A percentile compares a stretch with the other conserved stretches of the same genome.
These are phyloP conservation scores for Talaromyces rugulosus DNA, from an alignment of 2,329 filamentous ascomycete species.

Conservation along the genomic window DNA sequence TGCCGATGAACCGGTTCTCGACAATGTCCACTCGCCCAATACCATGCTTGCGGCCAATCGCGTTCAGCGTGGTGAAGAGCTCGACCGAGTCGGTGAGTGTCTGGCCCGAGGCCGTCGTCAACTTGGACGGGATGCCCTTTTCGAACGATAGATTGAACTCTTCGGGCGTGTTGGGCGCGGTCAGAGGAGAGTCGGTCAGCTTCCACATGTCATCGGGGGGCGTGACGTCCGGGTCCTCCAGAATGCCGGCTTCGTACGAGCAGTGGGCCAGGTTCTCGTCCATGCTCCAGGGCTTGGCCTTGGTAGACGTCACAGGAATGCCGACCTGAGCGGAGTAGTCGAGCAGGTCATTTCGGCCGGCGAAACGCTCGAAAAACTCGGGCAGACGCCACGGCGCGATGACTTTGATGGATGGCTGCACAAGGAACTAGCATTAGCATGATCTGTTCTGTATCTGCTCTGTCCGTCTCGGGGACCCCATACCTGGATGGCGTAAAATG, in stretches of 20 bases:
- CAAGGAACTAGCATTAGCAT: not conserved
- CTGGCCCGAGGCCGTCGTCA: constrained; percentile 57
- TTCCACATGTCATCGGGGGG: constrained; percentile 78
- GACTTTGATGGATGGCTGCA: constrained; percentile 41
- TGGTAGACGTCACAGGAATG: constrained; percentile 47
- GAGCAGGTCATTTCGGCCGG: constrained; percentile 46
- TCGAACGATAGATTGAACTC: constrained; percentile 70
- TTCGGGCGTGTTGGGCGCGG: constrained; percentile 66
- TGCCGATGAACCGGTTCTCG: constrained; percentile 73
- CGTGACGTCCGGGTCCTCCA: constrained; percentile 58
- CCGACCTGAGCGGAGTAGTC: constrained; percentile 45
- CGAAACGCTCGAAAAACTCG: constrained; percentile 47
- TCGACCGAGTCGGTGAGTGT: constrained; percentile 64
- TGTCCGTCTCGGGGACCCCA: no score
- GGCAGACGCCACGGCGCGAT: constrained; percentile 49
- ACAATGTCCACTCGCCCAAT: constrained; percentile 81
- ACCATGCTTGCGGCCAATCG: constrained; percentile 67
- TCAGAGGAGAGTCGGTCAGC: constrained; percentile 60
- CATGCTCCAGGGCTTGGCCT: constrained; percentile 21
- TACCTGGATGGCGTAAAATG: constrained; percentile 44
- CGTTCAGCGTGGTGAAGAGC: constrained; percentile 68
- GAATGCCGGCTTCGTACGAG: constrained; percentile 71
- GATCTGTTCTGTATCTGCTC: not conserved
- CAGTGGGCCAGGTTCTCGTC: constrained; percentile 57
- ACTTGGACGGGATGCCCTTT: constrained; percentile 69